Base-by-base conservation (phyloP, 1,284 basidiomycete genomes). In the Irpex sp. region DNA sequence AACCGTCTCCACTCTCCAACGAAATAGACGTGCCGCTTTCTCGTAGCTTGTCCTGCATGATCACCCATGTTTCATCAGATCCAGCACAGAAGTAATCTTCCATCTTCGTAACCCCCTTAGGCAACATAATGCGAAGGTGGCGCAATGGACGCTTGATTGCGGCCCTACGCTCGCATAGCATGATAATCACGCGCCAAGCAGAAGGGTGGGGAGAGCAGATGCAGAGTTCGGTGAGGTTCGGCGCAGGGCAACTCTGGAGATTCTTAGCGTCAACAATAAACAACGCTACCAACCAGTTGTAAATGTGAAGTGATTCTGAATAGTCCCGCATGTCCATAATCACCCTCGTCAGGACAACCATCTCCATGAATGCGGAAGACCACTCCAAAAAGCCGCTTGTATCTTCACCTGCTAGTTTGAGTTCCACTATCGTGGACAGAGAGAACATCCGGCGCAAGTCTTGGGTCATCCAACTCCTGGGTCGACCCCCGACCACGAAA, bases 231-330 rank as follows among this genome's bases (percentile, higher is more conserved):
- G 42, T 23, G 19, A 61, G 49, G 14, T 18, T 5, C 6, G 60
- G 60, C 21, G 60, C 60, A 21, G 60, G 60, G 49, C 57, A 57
- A 3, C 55, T 39, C 39, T 33, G n/a, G 12, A 18, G 35, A 18
- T 48, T 21, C 7, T 47, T 28, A 4, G 10, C 56, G 16, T n/a
- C 36, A 35, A n/a, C n/a, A 45, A 45, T 45, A 45, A 28, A 18
- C 47, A 61, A 42, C 35, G 60, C 60, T 5, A 6, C 21, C 18
- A 61, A n/a, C 60, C 60, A 61, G n/a, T 58, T 61, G 23, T 51
- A 33, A 33, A 33, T 33, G 28, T 33, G 28, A 33, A 33, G 28
- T 33, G 28, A 33, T 33, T 33, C 28, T 33, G 28, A 33, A 33
- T 33, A 33, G 28, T 33, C 28, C 28, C 28, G 28, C 28, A 33